These are phyloP conservation scores for Achlya hypogyna DNA, from an alignment of 352 stramenopile species.

Conservation along the genomic window DNA sequence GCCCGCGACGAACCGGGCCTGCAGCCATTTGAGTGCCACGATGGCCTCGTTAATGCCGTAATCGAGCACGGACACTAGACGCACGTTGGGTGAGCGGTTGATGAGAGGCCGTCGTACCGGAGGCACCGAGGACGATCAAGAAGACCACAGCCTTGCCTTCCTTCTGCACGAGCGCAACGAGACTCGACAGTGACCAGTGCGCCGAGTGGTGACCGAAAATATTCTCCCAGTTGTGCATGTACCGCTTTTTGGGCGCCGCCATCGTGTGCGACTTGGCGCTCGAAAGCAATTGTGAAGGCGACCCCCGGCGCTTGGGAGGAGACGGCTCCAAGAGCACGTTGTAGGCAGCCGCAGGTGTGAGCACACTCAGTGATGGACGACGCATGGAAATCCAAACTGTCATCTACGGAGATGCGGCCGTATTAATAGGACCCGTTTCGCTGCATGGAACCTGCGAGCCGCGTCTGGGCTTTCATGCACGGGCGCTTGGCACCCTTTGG, in stretches of 20 bases:
- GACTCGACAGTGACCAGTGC: conserved; percentile 26
- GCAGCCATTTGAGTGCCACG: conserved; percentile 21
- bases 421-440: too few relatives aligned
- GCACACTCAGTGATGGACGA: too few relatives aligned
- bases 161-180: conserved; percentile 39
- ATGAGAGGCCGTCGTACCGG: conserved; percentile 25
- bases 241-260: conserved; percentile 25
- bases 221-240: conserved; percentile 40
- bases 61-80: conserved; percentile 41
- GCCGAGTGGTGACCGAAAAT: conserved; percentile 29
- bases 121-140: conserved; percentile 39
- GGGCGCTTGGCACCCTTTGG: too few relatives aligned
- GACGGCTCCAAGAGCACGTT: too few relatives aligned
- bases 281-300: not conserved
- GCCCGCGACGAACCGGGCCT: conserved; percentile 20
- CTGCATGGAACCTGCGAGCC: too few relatives aligned
- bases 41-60: conserved; percentile 34
- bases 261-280: not conserved
- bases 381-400: too few relatives aligned
- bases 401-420: too few relatives aligned
- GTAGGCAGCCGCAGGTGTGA: too few relatives aligned
- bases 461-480: too few relatives aligned
- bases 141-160: conserved; percentile 45
- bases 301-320: not conserved
- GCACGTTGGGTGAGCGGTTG: not conserved